Evolutionary conservation across 495 filamentous ascomycete species (phyloP).

Genomic region (Xylaria longipes): DNA sequence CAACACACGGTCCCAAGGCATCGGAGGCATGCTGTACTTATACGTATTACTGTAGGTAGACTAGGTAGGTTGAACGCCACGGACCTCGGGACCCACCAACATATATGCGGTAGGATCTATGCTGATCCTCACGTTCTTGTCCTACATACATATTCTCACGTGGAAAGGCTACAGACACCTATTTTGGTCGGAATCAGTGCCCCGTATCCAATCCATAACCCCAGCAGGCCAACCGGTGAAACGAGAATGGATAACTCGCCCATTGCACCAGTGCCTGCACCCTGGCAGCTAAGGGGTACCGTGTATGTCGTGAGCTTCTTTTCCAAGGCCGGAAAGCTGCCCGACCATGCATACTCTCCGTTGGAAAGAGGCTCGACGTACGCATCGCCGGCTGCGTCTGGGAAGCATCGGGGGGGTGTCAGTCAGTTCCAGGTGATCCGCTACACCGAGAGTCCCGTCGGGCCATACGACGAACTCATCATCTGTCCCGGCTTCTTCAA

Average conservation of each 20-base stretch:
- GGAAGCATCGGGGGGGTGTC: slow-evolving; percentile 50
- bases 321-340: slow-evolving; percentile 32
- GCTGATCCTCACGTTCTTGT: not conserved
- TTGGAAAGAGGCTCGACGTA: slow-evolving; percentile 45
- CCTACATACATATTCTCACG: not conserved
- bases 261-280: slow-evolving; percentile 39
- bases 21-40: not conserved
- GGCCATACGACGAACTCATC: slow-evolving; percentile 58
- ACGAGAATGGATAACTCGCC: slow-evolving; percentile 1
- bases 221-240: not conserved
- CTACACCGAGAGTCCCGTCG: slow-evolving; percentile 57
- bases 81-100: slow-evolving; percentile 4
- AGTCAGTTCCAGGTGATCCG: slow-evolving; percentile 55
- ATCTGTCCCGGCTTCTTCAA: slow-evolving; percentile 53
- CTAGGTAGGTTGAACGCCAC: not conserved
- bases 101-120: not conserved
- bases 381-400: slow-evolving; percentile 36
- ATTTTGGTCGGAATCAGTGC: not conserved
- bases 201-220: not conserved
- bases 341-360: slow-evolving; percentile 46
- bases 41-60: not conserved
- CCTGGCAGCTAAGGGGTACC: slow-evolving; percentile 50
- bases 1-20: not conserved
- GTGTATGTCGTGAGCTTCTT: slow-evolving; percentile 45
- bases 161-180: not conserved